Evolutionary conservation across 75 land plant genomes (phyloP).

Genomic region (Selaginella tamariscina): DNA sequence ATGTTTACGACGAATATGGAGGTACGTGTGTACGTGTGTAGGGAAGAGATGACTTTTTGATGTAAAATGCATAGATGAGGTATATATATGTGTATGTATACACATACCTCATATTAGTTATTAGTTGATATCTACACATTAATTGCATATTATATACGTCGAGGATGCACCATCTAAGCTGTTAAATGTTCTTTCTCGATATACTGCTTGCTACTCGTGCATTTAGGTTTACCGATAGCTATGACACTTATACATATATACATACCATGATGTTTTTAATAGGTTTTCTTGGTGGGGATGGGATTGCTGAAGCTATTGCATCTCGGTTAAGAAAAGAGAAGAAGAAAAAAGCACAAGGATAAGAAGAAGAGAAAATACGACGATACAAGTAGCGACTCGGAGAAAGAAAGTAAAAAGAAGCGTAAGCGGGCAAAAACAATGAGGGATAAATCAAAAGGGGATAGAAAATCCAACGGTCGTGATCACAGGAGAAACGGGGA

Average conservation of each 20-base stretch:
- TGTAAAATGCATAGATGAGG: too few species aligned
- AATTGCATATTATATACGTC: too few species aligned
- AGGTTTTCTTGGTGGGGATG: not conserved
- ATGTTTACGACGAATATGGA: constrained; percentile 98
- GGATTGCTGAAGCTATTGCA: not conserved
- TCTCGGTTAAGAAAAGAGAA: not conserved
- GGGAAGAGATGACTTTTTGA: too few species aligned
- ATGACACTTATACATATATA: too few species aligned
- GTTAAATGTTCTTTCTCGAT: too few species aligned
- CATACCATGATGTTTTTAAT: not conserved
- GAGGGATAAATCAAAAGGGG: not conserved
- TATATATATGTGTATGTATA: too few species aligned
- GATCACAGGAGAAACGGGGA: not conserved
- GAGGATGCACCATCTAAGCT: too few species aligned
- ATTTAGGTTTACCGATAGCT: not conserved
- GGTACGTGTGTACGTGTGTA: constrained; percentile 50
- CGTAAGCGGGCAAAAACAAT: not conserved
- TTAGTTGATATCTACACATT: too few species aligned
- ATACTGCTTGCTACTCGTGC: not conserved
- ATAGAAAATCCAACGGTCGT: not conserved
- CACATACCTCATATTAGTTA: too few species aligned
- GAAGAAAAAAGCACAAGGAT: not conserved
- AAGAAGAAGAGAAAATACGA: not conserved
- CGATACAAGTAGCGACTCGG: constrained; percentile 1
- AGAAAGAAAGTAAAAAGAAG: not conserved